Percentiles rank a stretch among this genome's conserved stretches.
Conservation (phyloP, 345 rosid species). For the Eucalyptus sp. region DNA sequence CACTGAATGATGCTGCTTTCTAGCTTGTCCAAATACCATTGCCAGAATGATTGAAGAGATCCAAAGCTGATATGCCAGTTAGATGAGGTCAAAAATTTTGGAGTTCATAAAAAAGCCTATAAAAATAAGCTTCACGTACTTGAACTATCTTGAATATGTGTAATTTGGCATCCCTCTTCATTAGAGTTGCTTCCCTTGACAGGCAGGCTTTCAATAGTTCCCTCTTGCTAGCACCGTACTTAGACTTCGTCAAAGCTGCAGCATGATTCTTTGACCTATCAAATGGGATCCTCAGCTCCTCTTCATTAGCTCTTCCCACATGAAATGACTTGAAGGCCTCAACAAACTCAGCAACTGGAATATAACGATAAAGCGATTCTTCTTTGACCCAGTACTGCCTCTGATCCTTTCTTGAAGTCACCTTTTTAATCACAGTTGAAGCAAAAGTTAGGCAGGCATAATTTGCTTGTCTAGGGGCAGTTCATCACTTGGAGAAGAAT, state of each 20-base stretch:
- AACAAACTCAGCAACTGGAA: background rate
- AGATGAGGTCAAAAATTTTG: background rate
- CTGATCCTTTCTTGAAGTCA: constrained; percentile 9
- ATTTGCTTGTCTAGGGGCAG: background rate
- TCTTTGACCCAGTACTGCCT: constrained; percentile 1
- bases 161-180: background rate
- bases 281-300: background rate
- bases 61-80: background rate
- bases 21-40: background rate
- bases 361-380: background rate
- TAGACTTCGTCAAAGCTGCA: background rate
- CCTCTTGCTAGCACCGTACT: constrained; percentile 3
- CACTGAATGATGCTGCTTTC: background rate
- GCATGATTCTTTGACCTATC: constrained; percentile 1
- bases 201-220: constrained; percentile 15
- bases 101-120: background rate
- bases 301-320: background rate
- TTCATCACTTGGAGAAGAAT: background rate
- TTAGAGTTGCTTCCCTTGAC: constrained; percentile 1
- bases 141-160: background rate
- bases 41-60: background rate
- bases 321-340: background rate
- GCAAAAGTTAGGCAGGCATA: background rate
- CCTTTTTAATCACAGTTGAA: background rate
- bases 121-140: background rate